A percentile compares a stretch with the other conserved stretches of the same genome.
Conservation (phyloP, 495 filamentous ascomycete genomes). For the Alectoria sarmentosa region DNA sequence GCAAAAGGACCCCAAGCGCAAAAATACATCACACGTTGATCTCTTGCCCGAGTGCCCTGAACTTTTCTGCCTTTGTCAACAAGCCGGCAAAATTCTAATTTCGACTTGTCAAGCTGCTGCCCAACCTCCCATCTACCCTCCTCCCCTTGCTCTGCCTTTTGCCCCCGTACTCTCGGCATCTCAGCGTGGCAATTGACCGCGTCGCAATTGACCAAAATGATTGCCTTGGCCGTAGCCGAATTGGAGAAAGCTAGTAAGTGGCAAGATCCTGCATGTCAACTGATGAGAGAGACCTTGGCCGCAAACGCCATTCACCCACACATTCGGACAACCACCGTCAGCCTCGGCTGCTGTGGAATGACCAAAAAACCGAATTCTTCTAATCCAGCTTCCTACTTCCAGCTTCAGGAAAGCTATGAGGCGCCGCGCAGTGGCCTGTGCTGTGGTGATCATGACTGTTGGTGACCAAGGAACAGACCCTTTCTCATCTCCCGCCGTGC, state of each 20-base stretch:
- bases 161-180: background rate
- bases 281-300: background rate
- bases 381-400: too few relatives aligned
- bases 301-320: background rate
- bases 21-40: background rate
- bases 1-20: background rate
- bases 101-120: conserved; percentile 5
- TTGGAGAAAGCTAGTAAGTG: background rate
- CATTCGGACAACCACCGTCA: background rate
- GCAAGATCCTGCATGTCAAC: background rate
- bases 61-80: background rate
- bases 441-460: background rate
- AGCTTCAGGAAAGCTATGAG: background rate
- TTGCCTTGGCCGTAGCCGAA: background rate
- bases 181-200: background rate
- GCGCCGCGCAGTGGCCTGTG: background rate
- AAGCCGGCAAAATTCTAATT: background rate
- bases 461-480: background rate
- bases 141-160: background rate
- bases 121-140: background rate
- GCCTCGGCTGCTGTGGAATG: conserved; percentile 3
- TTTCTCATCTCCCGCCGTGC: background rate
- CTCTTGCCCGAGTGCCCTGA: background rate
- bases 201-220: background rate
- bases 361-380: background rate